These are phyloP conservation scores for Xanthoconium separans DNA, from an alignment of 1,284 basidiomycete genomes.

Conservation along the genomic window DNA sequence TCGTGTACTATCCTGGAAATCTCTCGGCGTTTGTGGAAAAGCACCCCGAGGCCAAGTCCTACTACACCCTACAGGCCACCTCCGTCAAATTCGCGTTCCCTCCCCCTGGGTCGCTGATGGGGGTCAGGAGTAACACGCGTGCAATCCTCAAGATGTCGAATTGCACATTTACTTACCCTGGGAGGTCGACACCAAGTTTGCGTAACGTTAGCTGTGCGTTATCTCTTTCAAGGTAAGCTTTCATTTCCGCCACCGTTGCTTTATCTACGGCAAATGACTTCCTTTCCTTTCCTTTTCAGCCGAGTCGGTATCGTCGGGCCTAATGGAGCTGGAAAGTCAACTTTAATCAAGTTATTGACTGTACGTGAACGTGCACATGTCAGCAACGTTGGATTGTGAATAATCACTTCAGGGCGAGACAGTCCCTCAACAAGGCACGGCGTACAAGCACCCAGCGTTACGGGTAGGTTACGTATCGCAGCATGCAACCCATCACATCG, in stretches of 20 bases:
- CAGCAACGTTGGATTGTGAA: slow-evolving; percentile 7
- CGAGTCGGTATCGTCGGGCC: slow-evolving; percentile 91
- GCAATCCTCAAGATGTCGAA: slow-evolving; percentile 93
- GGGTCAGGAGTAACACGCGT: slow-evolving; percentile 94
- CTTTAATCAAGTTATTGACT: slow-evolving; percentile 95
- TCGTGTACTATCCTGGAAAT: slow-evolving; percentile 95
- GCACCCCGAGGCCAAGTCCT: slow-evolving; percentile 94
- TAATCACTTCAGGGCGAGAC: slow-evolving; percentile 75
- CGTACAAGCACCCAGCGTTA: slow-evolving; percentile 95
- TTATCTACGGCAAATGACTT: slow-evolving; percentile 14
- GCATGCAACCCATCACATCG: slow-evolving; percentile 95
- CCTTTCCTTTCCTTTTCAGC: slow-evolving; percentile 42
- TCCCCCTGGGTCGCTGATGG: slow-evolving; percentile 94
- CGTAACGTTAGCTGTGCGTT: slow-evolving; percentile 90
- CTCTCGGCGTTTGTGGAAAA: slow-evolving; percentile 89
- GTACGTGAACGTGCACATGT: slow-evolving; percentile 39
- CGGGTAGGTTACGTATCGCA: slow-evolving; percentile 98
- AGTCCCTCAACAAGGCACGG: slow-evolving; percentile 87
- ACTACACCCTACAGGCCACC: slow-evolving; percentile 95
- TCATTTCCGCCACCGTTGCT: slow-evolving; percentile 26
- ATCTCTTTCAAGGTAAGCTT: slow-evolving; percentile 77
- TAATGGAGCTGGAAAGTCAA: slow-evolving; percentile 93
- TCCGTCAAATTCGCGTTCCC: slow-evolving; percentile 98
- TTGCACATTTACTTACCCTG: slow-evolving; percentile 96
- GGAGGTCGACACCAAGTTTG: slow-evolving; percentile 80